phyloP scores from a whole-genome alignment of 1,284 basidiomycete species.

The Lentinus polychrous region DNA sequence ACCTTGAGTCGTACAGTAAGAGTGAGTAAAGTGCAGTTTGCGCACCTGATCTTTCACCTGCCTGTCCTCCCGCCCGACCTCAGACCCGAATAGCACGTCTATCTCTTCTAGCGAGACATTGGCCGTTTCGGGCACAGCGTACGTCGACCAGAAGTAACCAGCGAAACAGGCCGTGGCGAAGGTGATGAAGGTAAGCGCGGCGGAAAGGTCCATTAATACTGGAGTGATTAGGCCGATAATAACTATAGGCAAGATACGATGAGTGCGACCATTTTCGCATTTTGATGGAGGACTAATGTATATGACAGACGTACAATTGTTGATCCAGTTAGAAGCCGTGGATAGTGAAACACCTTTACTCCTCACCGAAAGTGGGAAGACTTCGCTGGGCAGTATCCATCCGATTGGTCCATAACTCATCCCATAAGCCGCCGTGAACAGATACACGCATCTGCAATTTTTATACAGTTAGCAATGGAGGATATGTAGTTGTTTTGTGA shows the following conservation, averaged over 20 bases:
- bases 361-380: slow-evolving; percentile 83
- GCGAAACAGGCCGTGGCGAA: slow-evolving; percentile 60
- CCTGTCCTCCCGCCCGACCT: slow-evolving; percentile 49
- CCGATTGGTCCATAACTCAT: slow-evolving; percentile 80
- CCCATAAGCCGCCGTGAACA: slow-evolving; percentile 80
- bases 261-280: slow-evolving; percentile 11
- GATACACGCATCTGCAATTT: slow-evolving; percentile 55
- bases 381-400: slow-evolving; percentile 78
- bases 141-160: slow-evolving; percentile 63
- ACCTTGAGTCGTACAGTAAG: not conserved
- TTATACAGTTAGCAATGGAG: too few species aligned
- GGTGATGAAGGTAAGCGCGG: slow-evolving; percentile 64
- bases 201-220: slow-evolving; percentile 54
- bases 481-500: too few species aligned
- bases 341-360: slow-evolving; percentile 79
- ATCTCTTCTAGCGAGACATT: slow-evolving; percentile 72
- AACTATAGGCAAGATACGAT: slow-evolving; percentile 42
- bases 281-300: slow-evolving; percentile 11
- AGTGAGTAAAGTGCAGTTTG: not conserved
- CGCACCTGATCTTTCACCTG: slow-evolving; percentile 41
- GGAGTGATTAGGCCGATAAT: slow-evolving; percentile 79
- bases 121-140: slow-evolving; percentile 70
- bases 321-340: slow-evolving; percentile 81
- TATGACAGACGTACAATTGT: slow-evolving; percentile 52
- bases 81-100: slow-evolving; percentile 57